Conservation (phyloP, 2,329 filamentous ascomycete species). For the Hymenoscyphus linearis region DNA sequence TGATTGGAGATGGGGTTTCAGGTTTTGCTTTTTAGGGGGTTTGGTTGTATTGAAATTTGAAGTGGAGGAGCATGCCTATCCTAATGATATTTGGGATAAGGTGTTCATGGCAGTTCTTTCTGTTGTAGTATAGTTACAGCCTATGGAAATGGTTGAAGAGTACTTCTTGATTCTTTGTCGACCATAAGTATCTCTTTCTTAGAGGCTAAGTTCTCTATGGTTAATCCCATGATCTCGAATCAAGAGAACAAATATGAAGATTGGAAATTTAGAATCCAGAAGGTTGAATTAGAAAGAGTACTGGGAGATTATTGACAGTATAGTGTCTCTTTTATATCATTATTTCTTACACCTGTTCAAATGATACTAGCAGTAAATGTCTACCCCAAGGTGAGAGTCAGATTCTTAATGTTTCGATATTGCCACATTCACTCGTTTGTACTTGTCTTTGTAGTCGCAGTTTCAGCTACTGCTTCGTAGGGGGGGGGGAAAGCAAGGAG, state of each 20-base stretch:
- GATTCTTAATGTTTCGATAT: too few species aligned
- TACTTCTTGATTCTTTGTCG: conserved; percentile 14
- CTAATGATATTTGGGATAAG: neutral
- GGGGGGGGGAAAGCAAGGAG: too few species aligned
- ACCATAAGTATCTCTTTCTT: conserved; percentile 15
- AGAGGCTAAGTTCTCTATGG: conserved; percentile 10
- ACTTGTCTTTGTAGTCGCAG: too few species aligned
- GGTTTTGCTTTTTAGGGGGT: conserved; percentile 16
- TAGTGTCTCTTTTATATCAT: conserved; percentile 14
- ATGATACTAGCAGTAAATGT: conserved; percentile 15
- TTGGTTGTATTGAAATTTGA: conserved; percentile 11
- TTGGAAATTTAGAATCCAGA: conserved; percentile 10
- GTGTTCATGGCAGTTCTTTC: neutral
- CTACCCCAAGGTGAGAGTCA: conserved; percentile 12
- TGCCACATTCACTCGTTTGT: too few species aligned
- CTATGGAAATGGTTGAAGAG: conserved; percentile 9
- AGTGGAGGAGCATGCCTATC: too few species aligned
- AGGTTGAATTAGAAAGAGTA: conserved; percentile 6
- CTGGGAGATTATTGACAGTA: conserved; percentile 11
- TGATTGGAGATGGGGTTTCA: conserved; percentile 14
- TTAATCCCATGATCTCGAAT: conserved; percentile 9
- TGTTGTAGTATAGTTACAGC: neutral
- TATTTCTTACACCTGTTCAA: conserved; percentile 16
- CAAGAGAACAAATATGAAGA: conserved; percentile 9
- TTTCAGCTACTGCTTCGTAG: too few species aligned